phyloP scores from a whole-genome alignment of 2,329 filamentous ascomycete species.

The Aureobasidium sp. region DNA sequence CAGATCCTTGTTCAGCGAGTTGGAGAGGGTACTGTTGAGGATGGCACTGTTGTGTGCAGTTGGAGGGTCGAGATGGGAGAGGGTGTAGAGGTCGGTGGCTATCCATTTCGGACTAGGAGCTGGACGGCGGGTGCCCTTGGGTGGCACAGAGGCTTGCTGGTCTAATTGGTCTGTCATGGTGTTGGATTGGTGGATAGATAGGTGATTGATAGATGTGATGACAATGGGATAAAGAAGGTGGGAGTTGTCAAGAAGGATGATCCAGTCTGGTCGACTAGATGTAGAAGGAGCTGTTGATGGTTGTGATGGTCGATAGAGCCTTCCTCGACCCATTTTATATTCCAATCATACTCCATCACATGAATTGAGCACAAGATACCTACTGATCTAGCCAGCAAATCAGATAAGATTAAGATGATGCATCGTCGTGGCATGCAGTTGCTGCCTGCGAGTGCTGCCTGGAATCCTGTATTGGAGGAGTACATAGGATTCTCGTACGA shows the following conservation, averaged over 20 bases:
- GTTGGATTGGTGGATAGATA: no score
- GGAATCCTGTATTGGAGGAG: no score
- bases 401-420: no score
- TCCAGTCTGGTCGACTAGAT: background rate
- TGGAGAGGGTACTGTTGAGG: constrained; percentile 10
- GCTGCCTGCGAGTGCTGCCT: background rate
- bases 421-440: no score
- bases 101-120: background rate
- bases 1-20: constrained; percentile 8
- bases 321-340: background rate
- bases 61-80: constrained; percentile 22
- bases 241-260: background rate
- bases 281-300: background rate
- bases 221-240: no score
- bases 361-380: background rate
- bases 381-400: background rate
- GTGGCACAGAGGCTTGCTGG: background rate
- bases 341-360: background rate
- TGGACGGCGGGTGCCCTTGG: background rate
- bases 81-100: constrained; percentile 25
- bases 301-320: background rate
- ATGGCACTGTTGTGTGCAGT: background rate
- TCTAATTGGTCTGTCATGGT: background rate
- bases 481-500: background rate
- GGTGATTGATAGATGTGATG: background rate